Percentiles rank a stretch among this genome's conserved stretches.
These are phyloP conservation scores for Stentor roeselii DNA, from an alignment of 73 alveolate species.

Conservation along the genomic window DNA sequence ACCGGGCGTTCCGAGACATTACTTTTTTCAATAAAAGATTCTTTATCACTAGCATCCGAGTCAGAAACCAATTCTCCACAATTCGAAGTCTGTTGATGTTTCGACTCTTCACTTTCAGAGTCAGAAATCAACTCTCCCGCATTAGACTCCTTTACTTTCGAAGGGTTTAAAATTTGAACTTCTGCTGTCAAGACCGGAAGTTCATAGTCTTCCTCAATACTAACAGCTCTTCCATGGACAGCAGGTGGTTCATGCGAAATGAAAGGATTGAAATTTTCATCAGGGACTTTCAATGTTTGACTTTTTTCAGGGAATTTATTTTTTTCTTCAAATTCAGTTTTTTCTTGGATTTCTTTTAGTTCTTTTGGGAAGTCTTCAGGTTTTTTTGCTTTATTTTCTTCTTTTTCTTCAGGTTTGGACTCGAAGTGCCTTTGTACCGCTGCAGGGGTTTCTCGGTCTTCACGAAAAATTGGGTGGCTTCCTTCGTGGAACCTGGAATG, in stretches of 20 bases:
- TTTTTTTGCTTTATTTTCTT: neutral
- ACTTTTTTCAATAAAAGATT: too few species aligned
- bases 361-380: neutral
- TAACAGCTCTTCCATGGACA: neutral
- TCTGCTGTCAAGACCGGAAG: neutral
- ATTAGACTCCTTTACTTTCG: neutral
- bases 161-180: neutral
- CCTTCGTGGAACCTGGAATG: too few species aligned
- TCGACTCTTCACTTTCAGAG: neutral
- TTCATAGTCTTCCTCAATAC: neutral
- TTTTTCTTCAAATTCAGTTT: too few species aligned
- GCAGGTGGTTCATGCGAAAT: neutral
- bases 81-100: neutral
- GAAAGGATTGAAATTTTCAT: neutral
- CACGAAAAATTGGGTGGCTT: neutral
- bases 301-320: neutral
- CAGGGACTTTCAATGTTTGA: neutral
- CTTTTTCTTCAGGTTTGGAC: neutral
- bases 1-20: neutral
- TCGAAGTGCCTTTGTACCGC: neutral
- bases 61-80: neutral
- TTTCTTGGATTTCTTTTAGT: neutral
- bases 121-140: conserved; percentile 2
- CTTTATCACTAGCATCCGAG: neutral
- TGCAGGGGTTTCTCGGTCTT: neutral